Base-by-base conservation (phyloP, 768 basidiomycete species). In the Nidularia pulvinata region DNA sequence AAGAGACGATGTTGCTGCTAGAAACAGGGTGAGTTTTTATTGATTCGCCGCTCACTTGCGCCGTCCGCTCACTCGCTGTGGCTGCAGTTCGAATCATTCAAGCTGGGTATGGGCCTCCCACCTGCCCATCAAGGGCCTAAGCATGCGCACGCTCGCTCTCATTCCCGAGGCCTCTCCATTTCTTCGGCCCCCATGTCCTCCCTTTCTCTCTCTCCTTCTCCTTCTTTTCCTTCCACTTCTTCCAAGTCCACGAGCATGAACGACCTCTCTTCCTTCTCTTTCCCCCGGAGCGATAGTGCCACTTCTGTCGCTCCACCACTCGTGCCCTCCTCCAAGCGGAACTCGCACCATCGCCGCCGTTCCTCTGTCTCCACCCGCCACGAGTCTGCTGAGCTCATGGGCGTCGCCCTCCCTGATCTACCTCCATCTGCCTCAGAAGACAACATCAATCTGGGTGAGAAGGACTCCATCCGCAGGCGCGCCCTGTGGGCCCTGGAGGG, bases 351-450 rank as follows among this genome's bases (percentile, higher is more conserved):
- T 61, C 80, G 84, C 11, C 90, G 94, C 47, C 83, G 84, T 42
- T 93, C 93, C 1, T 93, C 91, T 25, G 91, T 96, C 30, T 93
- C 94, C 7, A 95, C 93, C 39, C 86, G 93, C 56, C 82, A 80
- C 59, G 94, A 96, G 73, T 94, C 92, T 16, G 89, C 92, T 14
- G 94, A 95, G 62, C 75, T 96, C 63, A 95, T 96, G 90, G 91
- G 92, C 30, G 81, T 91, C 10, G 71, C 87, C 22, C 72, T 90
- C 37, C 85, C 89, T 10, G 83, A 86, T 55, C 77, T 91, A 25
- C 83, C 85, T 5, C 61, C 79, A 7, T 80, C 83, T 1, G 72
- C 75, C 30, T 76, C 84, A 1, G 86, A 91, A 33, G 85, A 89
- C 64, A 84, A 84, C 60, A 71, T 88, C 61, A 86, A 83, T 57